Percentiles rank a stretch among this genome's conserved stretches.
Conservation (phyloP, 1,139 yeast genomes). For the Taiozyma sp. region DNA sequence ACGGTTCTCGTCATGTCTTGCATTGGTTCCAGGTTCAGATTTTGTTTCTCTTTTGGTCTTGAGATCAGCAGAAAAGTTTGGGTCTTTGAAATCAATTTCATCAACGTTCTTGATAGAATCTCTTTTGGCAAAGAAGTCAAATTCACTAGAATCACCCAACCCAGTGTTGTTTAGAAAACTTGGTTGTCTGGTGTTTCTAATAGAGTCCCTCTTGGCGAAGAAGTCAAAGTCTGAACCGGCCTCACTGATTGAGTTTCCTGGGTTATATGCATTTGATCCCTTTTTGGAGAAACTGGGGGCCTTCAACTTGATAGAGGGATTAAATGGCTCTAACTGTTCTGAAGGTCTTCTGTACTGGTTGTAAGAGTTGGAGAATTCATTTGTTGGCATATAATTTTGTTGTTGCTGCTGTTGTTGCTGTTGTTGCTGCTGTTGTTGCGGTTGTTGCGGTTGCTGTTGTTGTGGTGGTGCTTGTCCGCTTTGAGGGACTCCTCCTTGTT, state of each 20-base stretch:
- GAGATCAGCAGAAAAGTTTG: conserved; percentile 11
- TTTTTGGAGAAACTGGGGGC: conserved; percentile 26
- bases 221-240: conserved; percentile 18
- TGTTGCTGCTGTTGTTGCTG: conserved; percentile 5
- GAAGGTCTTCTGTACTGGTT: conserved; percentile 32
- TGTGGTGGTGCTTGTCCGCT: conserved; percentile 10
- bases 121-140: conserved; percentile 22
- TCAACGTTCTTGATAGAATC: conserved; percentile 20
- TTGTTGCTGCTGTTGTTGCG: conserved; percentile 8
- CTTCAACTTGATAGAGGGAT: conserved; percentile 28
- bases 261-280: conserved; percentile 11
- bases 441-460: conserved; percentile 2
- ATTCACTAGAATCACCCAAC: conserved; percentile 18
- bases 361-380: conserved; percentile 12
- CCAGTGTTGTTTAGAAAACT: conserved; percentile 16
- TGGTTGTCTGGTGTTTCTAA: conserved; percentile 20
- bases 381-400: conserved; percentile 11
- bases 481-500: background rate
- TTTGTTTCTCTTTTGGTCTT: conserved; percentile 12
- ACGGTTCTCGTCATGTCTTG: background rate
- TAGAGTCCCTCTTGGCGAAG: conserved; percentile 20
- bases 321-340: conserved; percentile 40
- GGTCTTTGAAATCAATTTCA: conserved; percentile 17
- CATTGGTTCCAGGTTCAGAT: conserved; percentile 19
- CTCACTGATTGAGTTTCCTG: conserved; percentile 16